A percentile compares a stretch with the other conserved stretches of the same genome.
Conservation (phyloP, 1,139 yeast genomes). For the Saccharomyces hybrid region DNA sequence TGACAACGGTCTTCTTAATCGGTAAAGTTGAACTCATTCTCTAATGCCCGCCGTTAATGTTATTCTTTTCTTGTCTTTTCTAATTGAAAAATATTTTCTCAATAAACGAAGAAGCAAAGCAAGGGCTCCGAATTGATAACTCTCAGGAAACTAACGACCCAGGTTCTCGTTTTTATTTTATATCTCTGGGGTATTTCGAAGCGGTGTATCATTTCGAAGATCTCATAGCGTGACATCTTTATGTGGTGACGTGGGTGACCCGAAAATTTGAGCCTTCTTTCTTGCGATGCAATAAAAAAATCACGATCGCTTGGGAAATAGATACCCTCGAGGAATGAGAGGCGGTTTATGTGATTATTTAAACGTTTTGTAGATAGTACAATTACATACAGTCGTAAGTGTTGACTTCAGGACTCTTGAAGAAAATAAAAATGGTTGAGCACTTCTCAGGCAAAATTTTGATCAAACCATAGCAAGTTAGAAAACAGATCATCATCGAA, state of each 20-base stretch:
- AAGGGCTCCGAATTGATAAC: background rate
- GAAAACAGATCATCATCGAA: slow-evolving; percentile 34
- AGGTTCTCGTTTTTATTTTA: background rate
- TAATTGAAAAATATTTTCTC: background rate
- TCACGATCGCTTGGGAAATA: background rate
- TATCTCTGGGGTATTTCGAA: background rate
- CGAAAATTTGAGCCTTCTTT: background rate
- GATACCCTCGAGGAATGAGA: background rate
- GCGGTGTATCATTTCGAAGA: background rate
- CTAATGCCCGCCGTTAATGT: background rate
- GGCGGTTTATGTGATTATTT: background rate
- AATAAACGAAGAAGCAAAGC: background rate
- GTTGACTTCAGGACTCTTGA: background rate
- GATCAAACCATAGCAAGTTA: slow-evolving; percentile 52
- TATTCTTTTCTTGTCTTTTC: background rate
- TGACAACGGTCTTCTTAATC: slow-evolving; percentile 32
- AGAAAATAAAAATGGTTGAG: background rate
- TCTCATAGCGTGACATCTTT: background rate
- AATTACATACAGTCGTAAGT: background rate
- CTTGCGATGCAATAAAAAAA: background rate
- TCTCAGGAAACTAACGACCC: background rate
- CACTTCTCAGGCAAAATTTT: slow-evolving; percentile 16
- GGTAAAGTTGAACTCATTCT: background rate
- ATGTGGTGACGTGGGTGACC: background rate
- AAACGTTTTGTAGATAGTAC: background rate